Percentiles rank a stretch among this genome's conserved stretches.
phyloP scores from a whole-genome alignment of 108 stramenopile genomes.

The Nitzschia palea region DNA sequence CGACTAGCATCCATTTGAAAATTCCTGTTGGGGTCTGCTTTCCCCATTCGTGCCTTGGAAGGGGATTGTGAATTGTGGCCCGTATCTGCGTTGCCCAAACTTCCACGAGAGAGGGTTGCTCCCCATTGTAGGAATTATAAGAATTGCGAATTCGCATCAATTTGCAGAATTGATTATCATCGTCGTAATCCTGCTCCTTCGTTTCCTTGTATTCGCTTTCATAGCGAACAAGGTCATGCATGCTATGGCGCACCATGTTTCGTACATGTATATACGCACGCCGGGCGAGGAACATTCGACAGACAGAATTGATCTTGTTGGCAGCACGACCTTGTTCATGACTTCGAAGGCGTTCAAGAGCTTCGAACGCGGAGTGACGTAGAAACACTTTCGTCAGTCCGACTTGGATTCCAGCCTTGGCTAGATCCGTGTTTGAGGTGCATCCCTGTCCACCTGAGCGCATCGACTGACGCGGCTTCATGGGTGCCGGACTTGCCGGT shows the following conservation, averaged over 20 bases:
- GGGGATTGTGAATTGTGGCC: slow-evolving; percentile 52
- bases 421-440: slow-evolving; percentile 34
- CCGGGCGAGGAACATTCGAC: slow-evolving; percentile 56
- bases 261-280: slow-evolving; percentile 50
- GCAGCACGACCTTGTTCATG: slow-evolving; percentile 42
- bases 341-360: slow-evolving; percentile 66
- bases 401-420: slow-evolving; percentile 78
- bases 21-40: slow-evolving; percentile 25
- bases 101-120: slow-evolving; percentile 34
- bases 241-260: slow-evolving; percentile 42
- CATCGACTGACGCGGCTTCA: neutral
- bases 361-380: slow-evolving; percentile 71
- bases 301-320: slow-evolving; percentile 51
- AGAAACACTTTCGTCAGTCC: slow-evolving; percentile 92
- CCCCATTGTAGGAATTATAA: slow-evolving; percentile 17
- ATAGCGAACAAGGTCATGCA: slow-evolving; percentile 29
- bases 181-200: slow-evolving; percentile 30
- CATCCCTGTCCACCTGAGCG: slow-evolving; percentile 8
- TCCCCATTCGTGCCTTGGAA: slow-evolving; percentile 48
- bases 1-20: slow-evolving; percentile 54
- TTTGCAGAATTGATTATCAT: neutral
- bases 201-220: slow-evolving; percentile 42
- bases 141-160: slow-evolving; percentile 15
- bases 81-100: slow-evolving; percentile 43
- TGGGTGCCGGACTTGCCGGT: slow-evolving; percentile 11